These are phyloP conservation scores for Xylariaceae sp. DNA, from an alignment of 2,329 filamentous ascomycete species.

Conservation along the genomic window DNA sequence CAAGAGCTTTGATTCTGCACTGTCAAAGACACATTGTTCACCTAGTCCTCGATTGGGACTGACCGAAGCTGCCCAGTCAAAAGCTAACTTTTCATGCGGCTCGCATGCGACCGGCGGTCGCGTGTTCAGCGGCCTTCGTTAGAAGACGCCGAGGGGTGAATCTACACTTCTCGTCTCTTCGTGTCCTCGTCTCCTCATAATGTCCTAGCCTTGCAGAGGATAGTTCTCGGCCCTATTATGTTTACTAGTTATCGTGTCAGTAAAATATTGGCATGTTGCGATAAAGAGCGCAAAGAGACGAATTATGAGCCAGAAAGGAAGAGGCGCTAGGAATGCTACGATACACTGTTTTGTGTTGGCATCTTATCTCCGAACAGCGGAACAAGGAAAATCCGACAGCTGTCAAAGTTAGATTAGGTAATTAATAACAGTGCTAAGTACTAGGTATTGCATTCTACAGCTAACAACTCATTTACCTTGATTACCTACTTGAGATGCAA, in stretches of 20 bases:
- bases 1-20: neutral
- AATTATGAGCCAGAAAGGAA: neutral
- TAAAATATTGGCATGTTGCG: neutral
- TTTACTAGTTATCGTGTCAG: neutral
- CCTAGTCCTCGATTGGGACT: neutral
- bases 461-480: too few species aligned
- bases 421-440: too few species aligned
- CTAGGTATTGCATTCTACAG: too few species aligned
- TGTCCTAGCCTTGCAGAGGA: neutral
- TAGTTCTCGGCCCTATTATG: neutral
- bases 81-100: neutral
- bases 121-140: neutral
- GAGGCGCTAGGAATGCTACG: too few species aligned
- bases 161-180: neutral
- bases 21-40: neutral
- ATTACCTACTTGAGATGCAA: too few species aligned
- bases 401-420: too few species aligned
- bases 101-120: neutral
- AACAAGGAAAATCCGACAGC: neutral
- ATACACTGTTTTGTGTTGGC: neutral
- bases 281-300: neutral
- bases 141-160: neutral
- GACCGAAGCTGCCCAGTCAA: too few species aligned
- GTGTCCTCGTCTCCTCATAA: neutral
- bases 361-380: neutral